Base-by-base conservation (phyloP, 139 green algal species). In the Chlamydomonas urium region DNA sequence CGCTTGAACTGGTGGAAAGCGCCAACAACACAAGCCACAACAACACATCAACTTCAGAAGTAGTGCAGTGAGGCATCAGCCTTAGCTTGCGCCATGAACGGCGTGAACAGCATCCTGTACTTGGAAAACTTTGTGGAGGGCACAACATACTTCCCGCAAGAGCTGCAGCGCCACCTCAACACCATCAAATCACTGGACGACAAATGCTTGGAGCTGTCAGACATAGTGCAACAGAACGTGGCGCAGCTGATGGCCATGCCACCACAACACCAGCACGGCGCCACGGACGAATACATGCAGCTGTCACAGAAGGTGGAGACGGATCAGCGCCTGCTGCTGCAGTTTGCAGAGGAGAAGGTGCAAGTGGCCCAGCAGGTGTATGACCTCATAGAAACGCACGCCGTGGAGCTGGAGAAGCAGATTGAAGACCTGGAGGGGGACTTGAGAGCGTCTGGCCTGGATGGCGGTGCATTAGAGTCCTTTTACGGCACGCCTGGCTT, bases 311-410 rank as follows among this genome's bases (percentile, higher is more conserved):
- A 38, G 3, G 53, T 79, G 0, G 73, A 66, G 0, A 19, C 1
- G 1, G 56, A 88, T 29, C 89, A 94, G 76, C 69, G 69, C 1
- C 76, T 89, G 70, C 76, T 95, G 42, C 70, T 88, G 33, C 90
- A 95, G 77, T 93, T 88, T 66, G 78, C 79, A 3, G 90, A 95
- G 58, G 91, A 96, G 76, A 94, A 94, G 69, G 77, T 86, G 38
- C 77, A 83, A 66, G 50, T 86, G 21, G 83, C 79, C 14, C 76
- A 85, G 57, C 82, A 89, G 58, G 86, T 75, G 19, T 76, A 88
- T 38, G 86, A 93, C 42, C 76, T 95, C 57, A 47, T 96, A 50
- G 81, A 90, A 32, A 77, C 78, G 71, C 85, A 95, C 61, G 47
- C 83, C 14, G 33, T 66, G 5, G 75, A 89, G 36, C 72, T 92